phyloP scores from a whole-genome alignment of 345 rosid genomes.

The Psidium friedrichsthalianum region DNA sequence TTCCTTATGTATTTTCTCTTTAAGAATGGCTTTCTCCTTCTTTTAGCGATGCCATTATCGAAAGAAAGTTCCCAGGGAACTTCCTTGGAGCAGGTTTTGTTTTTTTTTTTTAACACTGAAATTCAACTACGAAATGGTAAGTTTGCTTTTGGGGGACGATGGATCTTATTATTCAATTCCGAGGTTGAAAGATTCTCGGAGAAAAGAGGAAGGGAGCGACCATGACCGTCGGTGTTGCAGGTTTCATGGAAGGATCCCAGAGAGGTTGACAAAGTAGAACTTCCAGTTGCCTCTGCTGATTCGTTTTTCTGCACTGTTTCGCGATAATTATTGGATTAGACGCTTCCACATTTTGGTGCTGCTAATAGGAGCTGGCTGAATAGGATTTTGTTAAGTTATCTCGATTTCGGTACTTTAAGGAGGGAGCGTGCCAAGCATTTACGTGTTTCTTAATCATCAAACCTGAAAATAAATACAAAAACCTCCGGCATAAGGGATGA shows the following conservation, averaged over 20 bases:
- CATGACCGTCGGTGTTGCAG: not conserved
- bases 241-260: not conserved
- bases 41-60: not conserved
- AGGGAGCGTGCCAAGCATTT: not conserved
- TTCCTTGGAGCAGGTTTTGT: not conserved
- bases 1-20: not conserved
- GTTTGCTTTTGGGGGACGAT: not conserved
- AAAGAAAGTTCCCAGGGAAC: not conserved
- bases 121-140: not conserved
- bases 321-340: not conserved
- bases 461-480: too few relatives aligned
- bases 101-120: not conserved
- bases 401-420: not conserved
- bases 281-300: not conserved
- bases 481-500: too few relatives aligned
- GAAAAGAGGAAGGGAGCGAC: not conserved
- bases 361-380: not conserved
- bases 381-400: not conserved
- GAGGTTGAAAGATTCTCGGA: not conserved
- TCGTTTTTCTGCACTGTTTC: not conserved
- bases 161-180: not conserved
- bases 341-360: not conserved
- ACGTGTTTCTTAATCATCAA: not conserved
- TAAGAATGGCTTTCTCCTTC: not conserved
- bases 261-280: not conserved